A percentile compares a stretch with the other conserved stretches of the same genome.
Evolutionary conservation across 495 filamentous ascomycete genomes (phyloP).

Genomic region (Aspergillus asperescens): DNA sequence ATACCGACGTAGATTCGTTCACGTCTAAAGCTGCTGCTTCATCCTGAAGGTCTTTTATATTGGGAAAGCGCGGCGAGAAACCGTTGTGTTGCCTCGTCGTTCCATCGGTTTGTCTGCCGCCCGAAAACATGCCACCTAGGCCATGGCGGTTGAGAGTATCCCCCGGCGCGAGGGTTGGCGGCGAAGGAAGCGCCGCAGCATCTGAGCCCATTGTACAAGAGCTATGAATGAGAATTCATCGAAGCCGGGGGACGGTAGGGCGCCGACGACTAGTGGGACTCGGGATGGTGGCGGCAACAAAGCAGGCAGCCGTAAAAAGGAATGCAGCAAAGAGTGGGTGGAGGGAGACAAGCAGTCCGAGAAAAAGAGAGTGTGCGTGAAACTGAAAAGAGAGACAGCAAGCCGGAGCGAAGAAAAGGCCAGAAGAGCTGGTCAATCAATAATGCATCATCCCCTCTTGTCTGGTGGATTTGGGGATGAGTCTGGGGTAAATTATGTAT

Average conservation of each 20-base stretch:
- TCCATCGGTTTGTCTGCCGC: conserved; percentile 23
- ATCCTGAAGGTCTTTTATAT: conserved; percentile 69
- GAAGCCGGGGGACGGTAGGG: conserved; percentile 3
- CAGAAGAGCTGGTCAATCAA: background rate
- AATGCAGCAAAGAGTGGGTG: background rate
- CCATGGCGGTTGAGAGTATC: conserved; percentile 24
- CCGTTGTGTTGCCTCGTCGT: conserved; percentile 25
- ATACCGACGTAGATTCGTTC: conserved; percentile 41
- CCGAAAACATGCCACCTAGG: conserved; percentile 30
- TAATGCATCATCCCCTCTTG: background rate
- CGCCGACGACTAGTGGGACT: conserved; percentile 2
- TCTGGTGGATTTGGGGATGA: conserved; percentile 12
- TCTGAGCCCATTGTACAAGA: conserved; percentile 40
- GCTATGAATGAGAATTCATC: conserved; percentile 20
- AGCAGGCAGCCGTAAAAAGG: conserved; percentile 2
- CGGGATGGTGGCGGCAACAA: background rate
- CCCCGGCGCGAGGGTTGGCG: conserved; percentile 35
- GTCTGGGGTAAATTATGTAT: conserved; percentile 8
- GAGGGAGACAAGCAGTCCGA: background rate
- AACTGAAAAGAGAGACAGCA: background rate
- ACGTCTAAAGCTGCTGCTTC: conserved; percentile 38
- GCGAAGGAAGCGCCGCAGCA: conserved; percentile 41
- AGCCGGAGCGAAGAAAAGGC: background rate
- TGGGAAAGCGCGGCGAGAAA: conserved; percentile 48
- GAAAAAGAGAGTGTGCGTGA: conserved; percentile 1